A percentile compares a stretch with the other conserved stretches of the same genome.
Evolutionary conservation across 2,329 filamentous ascomycete species (phyloP).

Genomic region (Dactylonectria estremocensis): DNA sequence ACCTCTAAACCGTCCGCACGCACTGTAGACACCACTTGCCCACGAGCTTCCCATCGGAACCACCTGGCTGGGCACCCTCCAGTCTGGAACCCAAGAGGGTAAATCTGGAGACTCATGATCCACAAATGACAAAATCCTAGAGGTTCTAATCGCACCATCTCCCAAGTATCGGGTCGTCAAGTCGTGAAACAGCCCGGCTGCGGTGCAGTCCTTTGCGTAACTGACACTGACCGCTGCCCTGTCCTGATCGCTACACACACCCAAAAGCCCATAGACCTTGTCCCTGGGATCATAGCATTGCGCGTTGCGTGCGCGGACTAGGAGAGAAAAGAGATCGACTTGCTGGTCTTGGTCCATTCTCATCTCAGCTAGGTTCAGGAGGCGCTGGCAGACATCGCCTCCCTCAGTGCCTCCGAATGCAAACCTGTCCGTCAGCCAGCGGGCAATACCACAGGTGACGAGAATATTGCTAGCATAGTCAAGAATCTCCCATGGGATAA

Average conservation of each 20-base stretch:
- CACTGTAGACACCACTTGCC: not conserved
- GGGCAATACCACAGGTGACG: not conserved
- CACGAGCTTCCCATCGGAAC: not conserved
- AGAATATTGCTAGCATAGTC: not conserved
- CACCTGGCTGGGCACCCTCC: not conserved
- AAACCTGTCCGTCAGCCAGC: not conserved
- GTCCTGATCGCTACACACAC: not conserved
- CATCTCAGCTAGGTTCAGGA: not conserved
- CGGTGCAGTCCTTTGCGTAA: not conserved
- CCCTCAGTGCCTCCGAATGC: not conserved
- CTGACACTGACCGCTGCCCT: not conserved
- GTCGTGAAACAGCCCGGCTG: not conserved
- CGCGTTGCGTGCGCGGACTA: not conserved
- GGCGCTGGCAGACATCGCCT: not conserved
- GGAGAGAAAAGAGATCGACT: not conserved
- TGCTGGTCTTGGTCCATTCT: not conserved
- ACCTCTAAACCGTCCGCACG: not conserved
- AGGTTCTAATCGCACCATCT: not conserved
- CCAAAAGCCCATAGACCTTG: not conserved
- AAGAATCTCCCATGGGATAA: not conserved
- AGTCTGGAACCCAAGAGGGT: constrained; percentile 6
- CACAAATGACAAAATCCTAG: not conserved
- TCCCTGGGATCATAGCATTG: not conserved
- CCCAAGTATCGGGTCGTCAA: not conserved
- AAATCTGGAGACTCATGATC: not conserved